Conservation (phyloP, 305 asterid genomes). For the Fraxinus angustifolia region DNA sequence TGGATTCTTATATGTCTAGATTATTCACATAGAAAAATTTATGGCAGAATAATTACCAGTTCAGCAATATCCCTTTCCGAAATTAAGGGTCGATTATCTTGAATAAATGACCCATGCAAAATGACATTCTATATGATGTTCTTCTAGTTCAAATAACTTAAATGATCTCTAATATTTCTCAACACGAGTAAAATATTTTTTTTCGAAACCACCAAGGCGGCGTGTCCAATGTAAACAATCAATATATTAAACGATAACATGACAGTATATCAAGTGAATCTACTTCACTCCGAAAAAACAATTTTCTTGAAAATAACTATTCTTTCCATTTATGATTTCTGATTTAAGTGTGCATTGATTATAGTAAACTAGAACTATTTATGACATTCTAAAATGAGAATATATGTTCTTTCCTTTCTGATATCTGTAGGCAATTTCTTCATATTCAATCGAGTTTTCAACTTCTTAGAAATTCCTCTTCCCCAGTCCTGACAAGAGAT, state of each 20-base stretch:
- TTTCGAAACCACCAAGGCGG: neutral
- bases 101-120: neutral
- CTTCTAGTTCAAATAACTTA: neutral
- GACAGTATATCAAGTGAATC: neutral
- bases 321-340: neutral
- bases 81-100: neutral
- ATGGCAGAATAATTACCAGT: neutral
- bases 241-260: neutral
- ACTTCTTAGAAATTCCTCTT: neutral
- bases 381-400: neutral
- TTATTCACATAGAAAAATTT: neutral
- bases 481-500: neutral
- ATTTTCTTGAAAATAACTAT: neutral
- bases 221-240: neutral
- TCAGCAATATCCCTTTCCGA: neutral
- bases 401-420: constrained; percentile 4
- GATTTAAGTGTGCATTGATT: neutral
- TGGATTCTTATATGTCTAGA: neutral
- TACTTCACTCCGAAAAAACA: neutral
- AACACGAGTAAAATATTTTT: neutral
- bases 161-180: neutral
- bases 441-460: neutral
- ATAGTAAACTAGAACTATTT: neutral
- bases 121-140: neutral
- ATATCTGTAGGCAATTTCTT: neutral